Base-by-base conservation (phyloP, 257 asterid genomes). In the Solanum pennellii region DNA sequence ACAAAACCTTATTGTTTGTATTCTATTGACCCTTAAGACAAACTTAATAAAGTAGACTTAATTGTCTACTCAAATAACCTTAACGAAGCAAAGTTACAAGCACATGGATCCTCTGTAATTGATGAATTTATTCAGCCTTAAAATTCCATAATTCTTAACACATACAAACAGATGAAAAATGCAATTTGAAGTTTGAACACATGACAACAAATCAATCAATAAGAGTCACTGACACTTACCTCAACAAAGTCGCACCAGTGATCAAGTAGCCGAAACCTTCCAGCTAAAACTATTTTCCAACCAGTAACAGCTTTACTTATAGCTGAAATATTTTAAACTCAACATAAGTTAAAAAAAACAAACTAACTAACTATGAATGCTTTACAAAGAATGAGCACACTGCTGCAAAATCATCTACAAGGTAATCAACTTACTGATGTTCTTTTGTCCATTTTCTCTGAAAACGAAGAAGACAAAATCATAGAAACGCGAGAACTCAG, bases 381-480 rank as follows among this genome's bases (percentile, higher is more conserved):
- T 80, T 47, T 49, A 82, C 18, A 20, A 82, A 82, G 85, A 25
- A 29, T 82, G 42, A 29, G 42, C 20, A 16, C 25, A 12, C 69
- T 82, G 44, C 85, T 82, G 85, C 29, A 82, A 69, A 76, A 29
- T 60, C 42, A 77, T 60, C 45, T 23, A 33, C 11, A 31, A 82
- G 44, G 44, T 41, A 72, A 89, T 82, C 68, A 69, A 93, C 99
- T 94, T 93, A 97, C 99, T 90, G 88, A 96, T 95, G 88, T 86
- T 96, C 88, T 93, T 97, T 88, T 97, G 99, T 86, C 99, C 98
- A 89, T 96, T 96, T 91, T 96, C 98, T 90, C 99, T 95, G 94
- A 96, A 95, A 83, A 97, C 90, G 93, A 95, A 94, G 95, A 96
- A 97, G 39, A 97, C 95, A 89, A 97, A 97, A 88, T 96, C 95